Evolutionary conservation across 306 rosid species (phyloP).

Genomic region (Ceratonia siliqua): DNA sequence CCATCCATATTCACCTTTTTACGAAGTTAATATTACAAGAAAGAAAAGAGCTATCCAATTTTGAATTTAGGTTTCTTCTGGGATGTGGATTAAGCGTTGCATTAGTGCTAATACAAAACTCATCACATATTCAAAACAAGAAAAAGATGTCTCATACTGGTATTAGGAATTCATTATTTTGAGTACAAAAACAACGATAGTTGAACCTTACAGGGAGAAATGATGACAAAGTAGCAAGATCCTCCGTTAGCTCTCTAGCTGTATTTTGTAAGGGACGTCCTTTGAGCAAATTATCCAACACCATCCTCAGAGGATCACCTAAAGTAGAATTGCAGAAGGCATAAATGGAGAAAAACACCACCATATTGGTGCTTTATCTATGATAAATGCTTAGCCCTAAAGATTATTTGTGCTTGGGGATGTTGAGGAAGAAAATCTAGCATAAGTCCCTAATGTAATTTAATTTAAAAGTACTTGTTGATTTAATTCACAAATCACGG

Average conservation of each 20-base stretch:
- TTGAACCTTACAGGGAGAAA: slow-evolving; percentile 69
- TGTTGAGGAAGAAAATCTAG: background rate
- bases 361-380: background rate
- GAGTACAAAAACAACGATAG: slow-evolving; percentile 6
- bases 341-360: slow-evolving; percentile 27
- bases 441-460: background rate
- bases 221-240: slow-evolving; percentile 52
- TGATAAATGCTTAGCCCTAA: slow-evolving; percentile 8
- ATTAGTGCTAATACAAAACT: slow-evolving; percentile 3
- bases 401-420: background rate
- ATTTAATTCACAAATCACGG: background rate
- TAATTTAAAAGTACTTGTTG: background rate
- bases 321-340: slow-evolving; percentile 37
- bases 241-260: slow-evolving; percentile 57
- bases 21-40: slow-evolving; percentile 8
- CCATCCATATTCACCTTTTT: slow-evolving; percentile 15
- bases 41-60: slow-evolving; percentile 11
- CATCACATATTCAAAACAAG: slow-evolving; percentile 20
- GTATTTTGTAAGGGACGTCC: slow-evolving; percentile 55
- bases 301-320: slow-evolving; percentile 58
- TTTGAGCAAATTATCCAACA: slow-evolving; percentile 48
- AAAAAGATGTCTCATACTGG: slow-evolving; percentile 8
- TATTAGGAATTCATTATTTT: slow-evolving; percentile 1
- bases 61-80: slow-evolving; percentile 2
- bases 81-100: slow-evolving; percentile 12